A percentile compares a stretch with the other conserved stretches of the same genome.
Conservation (phyloP, 176 grass and related monocot genomes). For the Cenchrus purpureus region DNA sequence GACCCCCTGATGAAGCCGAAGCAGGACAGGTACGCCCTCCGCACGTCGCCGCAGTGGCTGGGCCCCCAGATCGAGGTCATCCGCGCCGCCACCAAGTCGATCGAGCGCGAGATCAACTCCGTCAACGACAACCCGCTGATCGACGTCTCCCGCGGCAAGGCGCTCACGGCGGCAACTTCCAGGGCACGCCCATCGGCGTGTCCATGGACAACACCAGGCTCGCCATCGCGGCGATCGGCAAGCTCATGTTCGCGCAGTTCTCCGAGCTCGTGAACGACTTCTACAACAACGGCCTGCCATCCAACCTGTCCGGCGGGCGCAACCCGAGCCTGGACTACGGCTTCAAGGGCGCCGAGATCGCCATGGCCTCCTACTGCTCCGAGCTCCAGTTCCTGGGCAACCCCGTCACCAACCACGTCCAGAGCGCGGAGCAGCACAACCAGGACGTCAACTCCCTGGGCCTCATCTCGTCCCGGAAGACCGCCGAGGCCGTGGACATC, state of each 20-base stretch:
- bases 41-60: conserved; percentile 92
- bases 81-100: conserved; percentile 65
- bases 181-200: conserved; percentile 89
- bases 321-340: conserved; percentile 96
- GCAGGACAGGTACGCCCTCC: conserved; percentile 91
- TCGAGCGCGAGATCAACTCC: conserved; percentile 94
- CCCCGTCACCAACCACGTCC: conserved; percentile 90
- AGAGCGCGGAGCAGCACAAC: conserved; percentile 97
- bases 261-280: conserved; percentile 88
- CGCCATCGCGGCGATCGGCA: conserved; percentile 83
- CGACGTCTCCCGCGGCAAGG: conserved; percentile 80
- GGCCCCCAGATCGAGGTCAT: conserved; percentile 91
- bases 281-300: conserved; percentile 90
- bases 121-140: conserved; percentile 96
- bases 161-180: conserved; percentile 95
- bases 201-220: conserved; percentile 96
- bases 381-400: conserved; percentile 94
- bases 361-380: conserved; percentile 92
- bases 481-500: conserved; percentile 79
- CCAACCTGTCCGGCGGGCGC: conserved; percentile 81
- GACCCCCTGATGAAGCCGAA: conserved; percentile 90
- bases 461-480: conserved; percentile 91
- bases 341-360: conserved; percentile 91
- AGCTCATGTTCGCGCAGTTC: conserved; percentile 98
- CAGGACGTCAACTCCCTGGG: conserved; percentile 93